Base-by-base conservation (phyloP, 768 basidiomycete species). In the Serendipita sp. region DNA sequence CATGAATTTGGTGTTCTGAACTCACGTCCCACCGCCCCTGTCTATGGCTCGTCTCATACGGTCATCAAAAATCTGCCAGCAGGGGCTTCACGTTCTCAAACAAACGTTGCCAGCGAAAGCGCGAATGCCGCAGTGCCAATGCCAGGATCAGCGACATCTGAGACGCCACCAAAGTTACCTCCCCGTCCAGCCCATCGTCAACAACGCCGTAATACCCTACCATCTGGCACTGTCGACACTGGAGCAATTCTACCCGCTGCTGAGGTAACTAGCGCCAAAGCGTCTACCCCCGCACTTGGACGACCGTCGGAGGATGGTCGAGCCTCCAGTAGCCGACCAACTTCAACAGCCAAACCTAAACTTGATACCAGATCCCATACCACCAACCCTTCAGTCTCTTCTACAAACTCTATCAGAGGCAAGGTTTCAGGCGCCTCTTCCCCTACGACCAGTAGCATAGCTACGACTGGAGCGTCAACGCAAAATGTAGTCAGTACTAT, bases 11-110 rank as follows among this genome's bases (percentile, higher is more conserved):
- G 55, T 8, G 55, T 29, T 10, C 55, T 60, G 2, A 60, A 60
- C 34, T 16, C 55, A 27, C 55, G 55, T 8, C 27, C 55, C 55
- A 60, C 16, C 36, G 36, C 29, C 8, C 36, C 55, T 10, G n/a
- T 60, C 10, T 88, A 88, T 67, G 89, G 88, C 2, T 86, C 89
- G 3, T 83, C 82, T 53, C 81, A 80, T 66, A 91, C 88, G 2
- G 86, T 77, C 64, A 73, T 90, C 16, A 73, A 80, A 5, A 85
- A 71, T 58, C 76, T 87, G 44, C 64, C 74, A 2, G 40, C 40
- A 40, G 40, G 40, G 5, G 40, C 40, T 40, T 70, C 79, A 73
- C 50, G 10, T 13, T 11, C 65, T 37, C 43, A 16, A 62, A 62
- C 65, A 34, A 60, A 37, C 29, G 27, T 50, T 3, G 48, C 48